These are phyloP conservation scores for Candida silvicultrix DNA, from an alignment of 805 yeast genomes.

Conservation along the genomic window DNA sequence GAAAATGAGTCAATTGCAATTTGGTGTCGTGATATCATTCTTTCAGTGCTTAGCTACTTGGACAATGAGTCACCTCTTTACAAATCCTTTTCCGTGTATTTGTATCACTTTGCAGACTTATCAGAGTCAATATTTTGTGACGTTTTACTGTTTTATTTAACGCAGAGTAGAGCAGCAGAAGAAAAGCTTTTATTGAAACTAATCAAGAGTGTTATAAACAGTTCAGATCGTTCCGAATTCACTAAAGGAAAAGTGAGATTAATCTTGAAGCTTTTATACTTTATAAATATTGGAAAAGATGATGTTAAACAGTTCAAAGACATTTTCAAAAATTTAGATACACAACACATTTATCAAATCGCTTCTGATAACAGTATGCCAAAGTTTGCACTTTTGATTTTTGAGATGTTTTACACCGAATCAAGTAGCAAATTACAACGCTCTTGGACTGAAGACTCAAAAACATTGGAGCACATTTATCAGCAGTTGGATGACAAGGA, in stretches of 20 bases:
- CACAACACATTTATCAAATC: slow-evolving; percentile 8
- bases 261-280: slow-evolving; percentile 19
- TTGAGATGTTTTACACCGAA: slow-evolving; percentile 26
- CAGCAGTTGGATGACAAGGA: slow-evolving; percentile 55
- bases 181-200: slow-evolving; percentile 4
- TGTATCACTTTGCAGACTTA: slow-evolving; percentile 12
- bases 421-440: slow-evolving; percentile 1
- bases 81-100: slow-evolving; percentile 5
- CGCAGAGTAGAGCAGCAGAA: neutral
- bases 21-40: slow-evolving; percentile 11
- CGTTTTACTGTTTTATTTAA: neutral
- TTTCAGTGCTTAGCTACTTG: slow-evolving; percentile 7
- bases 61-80: neutral
- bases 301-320: slow-evolving; percentile 10
- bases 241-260: slow-evolving; percentile 7
- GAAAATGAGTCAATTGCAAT: neutral
- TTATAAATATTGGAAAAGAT: slow-evolving; percentile 21
- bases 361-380: slow-evolving; percentile 19
- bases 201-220: neutral
- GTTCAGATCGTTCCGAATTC: neutral
- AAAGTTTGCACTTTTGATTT: slow-evolving; percentile 27
- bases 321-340: slow-evolving; percentile 18
- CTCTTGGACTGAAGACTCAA: slow-evolving; percentile 5
- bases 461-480: slow-evolving; percentile 33
- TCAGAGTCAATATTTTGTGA: slow-evolving; percentile 8